Evolutionary conservation across 208 protist genomes (phyloP).

Genomic region (Trypanosoma platydactyli): DNA sequence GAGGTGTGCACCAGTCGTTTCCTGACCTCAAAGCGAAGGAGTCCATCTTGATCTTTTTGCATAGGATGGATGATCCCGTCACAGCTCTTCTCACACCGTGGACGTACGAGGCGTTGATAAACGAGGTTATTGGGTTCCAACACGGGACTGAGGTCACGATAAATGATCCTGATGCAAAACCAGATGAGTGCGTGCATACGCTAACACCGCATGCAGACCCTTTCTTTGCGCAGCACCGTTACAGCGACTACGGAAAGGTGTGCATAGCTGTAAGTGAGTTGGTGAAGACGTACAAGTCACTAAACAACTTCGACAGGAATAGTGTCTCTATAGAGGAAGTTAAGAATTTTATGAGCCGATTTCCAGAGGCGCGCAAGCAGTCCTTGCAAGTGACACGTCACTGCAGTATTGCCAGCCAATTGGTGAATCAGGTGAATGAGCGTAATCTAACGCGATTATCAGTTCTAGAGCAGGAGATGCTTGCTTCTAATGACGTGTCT

Average conservation of each 20-base stretch:
- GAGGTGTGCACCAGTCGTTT: conserved; percentile 82
- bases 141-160: conserved; percentile 91
- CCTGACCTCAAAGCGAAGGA: conserved; percentile 82
- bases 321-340: conserved; percentile 86
- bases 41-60: conserved; percentile 80
- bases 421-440: conserved; percentile 79
- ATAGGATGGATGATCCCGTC: conserved; percentile 94
- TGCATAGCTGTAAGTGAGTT: conserved; percentile 93
- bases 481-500: conserved; percentile 63
- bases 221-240: conserved; percentile 96
- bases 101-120: conserved; percentile 99
- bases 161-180: conserved; percentile 69
- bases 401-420: conserved; percentile 74
- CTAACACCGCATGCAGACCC: conserved; percentile 88
- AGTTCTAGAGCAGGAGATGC: conserved; percentile 86
- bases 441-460: conserved; percentile 82
- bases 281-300: conserved; percentile 94
- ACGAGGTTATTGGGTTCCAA: conserved; percentile 96
- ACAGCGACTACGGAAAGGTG: conserved; percentile 97
- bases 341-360: conserved; percentile 83
- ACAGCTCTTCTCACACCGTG: conserved; percentile 98
- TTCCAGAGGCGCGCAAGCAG: conserved; percentile 81
- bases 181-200: conserved; percentile 75
- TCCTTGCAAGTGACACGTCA: conserved; percentile 80
- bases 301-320: conserved; percentile 82